Evolutionary conservation across 2,329 filamentous ascomycete species (phyloP), one percentile per base, ranked within the genome.

Genomic region (Ceratocystis smalleyi): DNA sequence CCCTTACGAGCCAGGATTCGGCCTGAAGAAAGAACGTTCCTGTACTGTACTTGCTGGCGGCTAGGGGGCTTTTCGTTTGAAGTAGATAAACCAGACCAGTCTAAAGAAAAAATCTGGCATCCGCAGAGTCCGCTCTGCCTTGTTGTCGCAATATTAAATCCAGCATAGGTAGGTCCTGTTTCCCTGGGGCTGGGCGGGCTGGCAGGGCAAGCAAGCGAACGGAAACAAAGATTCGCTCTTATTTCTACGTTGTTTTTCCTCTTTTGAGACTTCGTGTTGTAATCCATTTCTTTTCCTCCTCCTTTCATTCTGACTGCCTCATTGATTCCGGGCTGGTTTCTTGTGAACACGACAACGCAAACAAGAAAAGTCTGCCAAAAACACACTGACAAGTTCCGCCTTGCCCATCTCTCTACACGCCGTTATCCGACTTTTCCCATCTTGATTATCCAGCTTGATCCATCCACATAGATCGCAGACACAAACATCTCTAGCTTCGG

Each of bases 201-300:
- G 45, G 47, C 35, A 40, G 12, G 35, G 35, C 35, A 40, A 40
- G 3, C 35, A 40, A 40, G 35, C 55, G 32, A 32, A 59, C 55
- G 35, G 27, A 35, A 17, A 59, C 27, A 62, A 43, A 17, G n/a
- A 43, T 17, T 43, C 55, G 19, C 45, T 22, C 43, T 35, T 54
- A 55, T 12, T 63, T 47, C 6, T 59, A 22, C 51, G 17, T 49
- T 55, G 40, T 60, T 54, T 43, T 35, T 32, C 45, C 19, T 17
- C 47, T 27, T 7, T 62, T 10, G 32, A 35, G 32, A 35, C 32
- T 24, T 65, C 30, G 40, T 62, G 43, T 54, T 54, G 63, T 59
- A 24, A 19, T 35, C 30, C 35, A 3, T 60, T 60, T 27, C 40
- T 61, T 61, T 61, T 27, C 40, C 1, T 60, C 22, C 22, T 40